Evolutionary conservation across 306 rosid species (phyloP), one percentile per base, ranked within the genome.

Genomic region (Mimosa pudica): DNA sequence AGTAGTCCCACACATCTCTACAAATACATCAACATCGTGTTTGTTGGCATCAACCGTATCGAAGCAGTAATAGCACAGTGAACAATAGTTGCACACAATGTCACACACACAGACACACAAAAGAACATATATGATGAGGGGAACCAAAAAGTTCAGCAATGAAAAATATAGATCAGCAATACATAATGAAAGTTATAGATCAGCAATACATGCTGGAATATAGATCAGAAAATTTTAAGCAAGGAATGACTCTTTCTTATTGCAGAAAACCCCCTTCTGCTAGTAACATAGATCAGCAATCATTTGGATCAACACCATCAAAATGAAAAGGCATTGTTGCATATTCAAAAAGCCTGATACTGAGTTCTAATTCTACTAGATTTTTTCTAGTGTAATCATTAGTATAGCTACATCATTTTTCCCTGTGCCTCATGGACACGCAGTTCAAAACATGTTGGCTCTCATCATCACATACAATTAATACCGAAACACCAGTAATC

Each of bases 401-500:
- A 24, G 30, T 24, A 38, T 38, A 38, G 13, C 68, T n/a, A 52
- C 32, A 66, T 49, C 12, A 24, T 12, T 79, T 63, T 61, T 42
- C 11, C 46, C n/a, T 69, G 55, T 14, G 65, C 3, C 18, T 35
- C 9, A 8, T 30, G 58, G 24, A 13, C 41, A 71, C 41, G 63
- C 41, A 14, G 62, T 51, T 32, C 20, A 71, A 82, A 46, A 17
- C 44, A 38, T 54, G 52, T n/a, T 3, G 71, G 54, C 71, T 38
- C 12, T 32, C 30, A n/a, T 51, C 62, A n/a, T 51, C 51, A 48
- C 36, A 17, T 48, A 65, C 75, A 55, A 44, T 5, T 11, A 67
- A 49, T 69, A 70, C 24, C 7, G 81, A 74, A 83, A 20, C 63
- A 83, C n/a, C 52, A 60, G 48, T 44, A 63, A 66, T 66, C 33